phyloP scores from a whole-genome alignment of 1,284 basidiomycete species.

The Ceratobasidium sp. region DNA sequence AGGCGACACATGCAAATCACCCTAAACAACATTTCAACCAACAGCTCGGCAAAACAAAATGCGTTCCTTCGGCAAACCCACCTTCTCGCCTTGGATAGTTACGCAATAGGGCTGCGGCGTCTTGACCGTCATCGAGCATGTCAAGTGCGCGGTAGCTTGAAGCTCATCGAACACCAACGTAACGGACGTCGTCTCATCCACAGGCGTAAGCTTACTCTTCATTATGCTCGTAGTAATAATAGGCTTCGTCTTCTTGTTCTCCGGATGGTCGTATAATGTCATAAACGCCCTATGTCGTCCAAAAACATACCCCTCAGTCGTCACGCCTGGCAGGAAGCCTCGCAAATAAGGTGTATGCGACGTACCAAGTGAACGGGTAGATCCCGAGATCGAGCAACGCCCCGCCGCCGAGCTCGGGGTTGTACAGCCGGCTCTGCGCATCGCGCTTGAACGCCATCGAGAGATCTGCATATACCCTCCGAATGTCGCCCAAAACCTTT shows the following conservation, averaged over 20 bases:
- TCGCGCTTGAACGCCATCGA: conserved; percentile 11
- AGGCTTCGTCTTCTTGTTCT: conserved; percentile 68
- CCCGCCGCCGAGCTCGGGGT: conserved; percentile 85
- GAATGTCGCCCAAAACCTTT: conserved; percentile 70
- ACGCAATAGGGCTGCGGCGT: conserved; percentile 18
- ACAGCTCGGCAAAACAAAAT: not conserved
- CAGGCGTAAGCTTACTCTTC: conserved; percentile 65
- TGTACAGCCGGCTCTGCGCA: conserved; percentile 62
- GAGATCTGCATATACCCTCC: conserved; percentile 57
- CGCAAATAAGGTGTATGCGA: not conserved
- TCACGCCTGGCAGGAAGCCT: too few species aligned
- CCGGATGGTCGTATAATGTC: conserved; percentile 78
- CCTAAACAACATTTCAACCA: conserved; percentile 34
- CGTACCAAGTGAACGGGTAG: conserved; percentile 61
- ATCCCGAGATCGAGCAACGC: conserved; percentile 80
- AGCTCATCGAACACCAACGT: conserved; percentile 70
- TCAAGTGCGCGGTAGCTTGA: conserved; percentile 50
- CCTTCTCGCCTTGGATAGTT: conserved; percentile 63
- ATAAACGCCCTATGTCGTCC: conserved; percentile 67
- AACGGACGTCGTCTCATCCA: conserved; percentile 82
- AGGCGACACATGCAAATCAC: conserved; percentile 64
- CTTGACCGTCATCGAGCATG: conserved; percentile 57
- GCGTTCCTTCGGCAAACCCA: not conserved
- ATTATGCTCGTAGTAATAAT: conserved; percentile 53
- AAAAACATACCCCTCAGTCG: not conserved